These are phyloP conservation scores for Astrephomene gubernaculifera DNA, from an alignment of 139 green algal species.

Conservation along the genomic window DNA sequence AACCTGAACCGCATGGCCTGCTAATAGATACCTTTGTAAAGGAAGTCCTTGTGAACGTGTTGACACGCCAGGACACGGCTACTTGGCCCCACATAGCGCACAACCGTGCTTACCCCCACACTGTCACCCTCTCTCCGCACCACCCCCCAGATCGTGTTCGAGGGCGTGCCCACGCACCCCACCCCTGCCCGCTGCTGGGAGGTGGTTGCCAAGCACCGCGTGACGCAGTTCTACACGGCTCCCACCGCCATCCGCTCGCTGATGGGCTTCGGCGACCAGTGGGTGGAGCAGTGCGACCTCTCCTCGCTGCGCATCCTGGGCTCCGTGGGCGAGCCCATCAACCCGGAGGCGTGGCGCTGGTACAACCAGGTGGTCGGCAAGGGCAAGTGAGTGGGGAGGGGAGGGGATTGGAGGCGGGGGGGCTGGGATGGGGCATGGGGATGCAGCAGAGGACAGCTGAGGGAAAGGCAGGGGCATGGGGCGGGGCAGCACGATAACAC, in stretches of 20 bases:
- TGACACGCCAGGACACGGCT: too few species aligned
- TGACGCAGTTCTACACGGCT: slow-evolving; percentile 96
- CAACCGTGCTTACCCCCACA: background rate
- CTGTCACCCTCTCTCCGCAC: background rate
- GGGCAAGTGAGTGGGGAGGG: slow-evolving; percentile 32
- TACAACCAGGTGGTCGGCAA: slow-evolving; percentile 86
- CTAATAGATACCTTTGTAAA: background rate
- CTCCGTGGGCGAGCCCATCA: slow-evolving; percentile 98
- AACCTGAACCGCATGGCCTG: background rate
- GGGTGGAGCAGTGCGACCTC: slow-evolving; percentile 70
- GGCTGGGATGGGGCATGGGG: background rate
- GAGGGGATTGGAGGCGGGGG: background rate
- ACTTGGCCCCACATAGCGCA: background rate
- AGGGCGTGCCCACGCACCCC: slow-evolving; percentile 93
- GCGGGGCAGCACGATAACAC: background rate
- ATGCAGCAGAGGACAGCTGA: background rate
- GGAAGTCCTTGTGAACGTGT: too few species aligned
- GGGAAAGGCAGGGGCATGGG: background rate
- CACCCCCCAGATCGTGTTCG: slow-evolving; percentile 87
- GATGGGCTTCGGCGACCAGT: slow-evolving; percentile 80
- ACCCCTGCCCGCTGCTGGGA: slow-evolving; percentile 93
- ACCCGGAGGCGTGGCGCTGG: slow-evolving; percentile 97
- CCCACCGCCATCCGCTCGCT: slow-evolving; percentile 94
- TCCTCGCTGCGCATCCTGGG: slow-evolving; percentile 88
- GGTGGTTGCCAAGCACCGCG: slow-evolving; percentile 91